These are phyloP conservation scores for Fonsecaea pedrosoi DNA, from an alignment of 2,329 filamentous ascomycete genomes.

Conservation along the genomic window DNA sequence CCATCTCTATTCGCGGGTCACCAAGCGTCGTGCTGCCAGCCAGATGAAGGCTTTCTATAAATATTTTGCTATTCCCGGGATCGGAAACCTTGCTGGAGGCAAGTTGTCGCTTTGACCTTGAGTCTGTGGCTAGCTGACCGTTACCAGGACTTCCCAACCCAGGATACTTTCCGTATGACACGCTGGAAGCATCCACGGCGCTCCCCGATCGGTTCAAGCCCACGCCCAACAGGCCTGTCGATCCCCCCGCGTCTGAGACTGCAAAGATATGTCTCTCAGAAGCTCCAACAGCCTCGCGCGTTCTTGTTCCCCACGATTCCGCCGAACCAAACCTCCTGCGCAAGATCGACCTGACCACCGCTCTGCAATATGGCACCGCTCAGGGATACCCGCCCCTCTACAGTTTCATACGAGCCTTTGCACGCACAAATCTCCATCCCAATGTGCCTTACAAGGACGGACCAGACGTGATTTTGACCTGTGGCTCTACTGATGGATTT, in stretches of 20 bases:
- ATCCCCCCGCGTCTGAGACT: constrained; percentile 50
- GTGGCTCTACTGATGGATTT: constrained; percentile 85
- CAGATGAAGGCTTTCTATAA: constrained; percentile 83
- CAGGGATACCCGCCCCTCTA: constrained; percentile 80
- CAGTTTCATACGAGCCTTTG: constrained; percentile 79
- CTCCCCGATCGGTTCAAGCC: constrained; percentile 76
- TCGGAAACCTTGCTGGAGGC: constrained; percentile 68
- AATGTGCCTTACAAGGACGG: constrained; percentile 78
- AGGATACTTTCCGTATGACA: constrained; percentile 87
- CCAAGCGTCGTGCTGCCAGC: constrained; percentile 69
- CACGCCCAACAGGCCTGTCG: constrained; percentile 67
- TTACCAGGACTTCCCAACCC: constrained; percentile 76
- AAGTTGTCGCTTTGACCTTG: constrained; percentile 29
- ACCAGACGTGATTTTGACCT: constrained; percentile 78
- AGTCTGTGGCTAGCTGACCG: constrained; percentile 4
- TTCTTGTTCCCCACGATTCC: constrained; percentile 75
- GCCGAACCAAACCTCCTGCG: constrained; percentile 63
- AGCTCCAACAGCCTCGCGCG: constrained; percentile 54
- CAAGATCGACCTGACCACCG: constrained; percentile 80
- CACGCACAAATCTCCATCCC: constrained; percentile 77
- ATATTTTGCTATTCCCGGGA: constrained; percentile 72
- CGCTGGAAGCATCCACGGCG: constrained; percentile 81
- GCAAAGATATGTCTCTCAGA: constrained; percentile 48
- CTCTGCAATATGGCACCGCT: constrained; percentile 85
- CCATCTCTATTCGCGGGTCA: constrained; percentile 76